Percentiles rank a stretch among this genome's conserved stretches.
phyloP scores from a whole-genome alignment of 1,284 basidiomycete genomes.

The Exobasidium rhododendri region DNA sequence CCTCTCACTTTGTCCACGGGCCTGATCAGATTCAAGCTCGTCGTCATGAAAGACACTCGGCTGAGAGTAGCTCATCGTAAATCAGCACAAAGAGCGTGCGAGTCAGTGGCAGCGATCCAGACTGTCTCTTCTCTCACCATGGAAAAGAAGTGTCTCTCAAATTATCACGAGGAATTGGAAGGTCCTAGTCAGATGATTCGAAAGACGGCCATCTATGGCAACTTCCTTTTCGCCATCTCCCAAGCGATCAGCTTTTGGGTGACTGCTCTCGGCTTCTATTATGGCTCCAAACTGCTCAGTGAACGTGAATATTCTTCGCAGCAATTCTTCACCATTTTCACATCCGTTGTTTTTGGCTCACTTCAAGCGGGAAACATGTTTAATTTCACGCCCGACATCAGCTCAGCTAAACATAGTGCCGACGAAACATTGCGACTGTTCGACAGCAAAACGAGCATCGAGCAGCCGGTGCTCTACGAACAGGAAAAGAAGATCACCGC shows the following conservation, averaged over 20 bases:
- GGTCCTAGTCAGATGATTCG: constrained; percentile 31
- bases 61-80: constrained; percentile 80
- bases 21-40: constrained; percentile 74
- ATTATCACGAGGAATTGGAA: constrained; percentile 44
- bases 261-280: constrained; percentile 86
- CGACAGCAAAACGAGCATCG: constrained; percentile 76
- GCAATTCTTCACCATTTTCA: constrained; percentile 59
- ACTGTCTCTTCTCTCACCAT: constrained; percentile 83
- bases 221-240: constrained; percentile 72
- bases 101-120: constrained; percentile 84
- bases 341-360: constrained; percentile 49
- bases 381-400: constrained; percentile 87
- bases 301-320: constrained; percentile 62
- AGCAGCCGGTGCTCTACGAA: too few species aligned
- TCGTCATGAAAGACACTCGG: constrained; percentile 66
- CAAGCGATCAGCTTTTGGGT: constrained; percentile 78
- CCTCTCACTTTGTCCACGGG: constrained; percentile 79
- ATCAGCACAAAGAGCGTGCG: constrained; percentile 81
- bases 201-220: constrained; percentile 63
- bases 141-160: constrained; percentile 49
- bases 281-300: constrained; percentile 65
- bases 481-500: too few species aligned
- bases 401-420: constrained; percentile 76
- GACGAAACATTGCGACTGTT: constrained; percentile 73
- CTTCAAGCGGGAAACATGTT: constrained; percentile 65